phyloP scores from a whole-genome alignment of 148 eudicot species.

The Rheum nobile region DNA sequence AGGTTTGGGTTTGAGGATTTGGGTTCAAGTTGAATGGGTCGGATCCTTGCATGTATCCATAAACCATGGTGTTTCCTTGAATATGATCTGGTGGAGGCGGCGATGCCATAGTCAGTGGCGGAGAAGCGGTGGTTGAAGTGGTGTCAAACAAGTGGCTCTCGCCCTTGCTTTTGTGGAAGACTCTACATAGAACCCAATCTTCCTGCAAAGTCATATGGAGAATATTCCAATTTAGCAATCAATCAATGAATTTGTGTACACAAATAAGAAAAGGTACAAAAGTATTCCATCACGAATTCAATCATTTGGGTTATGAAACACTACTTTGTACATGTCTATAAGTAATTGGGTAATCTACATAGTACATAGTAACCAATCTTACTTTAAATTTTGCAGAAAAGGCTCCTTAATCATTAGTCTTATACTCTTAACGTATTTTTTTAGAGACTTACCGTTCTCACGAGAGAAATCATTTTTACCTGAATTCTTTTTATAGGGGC shows the following conservation, averaged over 20 bases:
- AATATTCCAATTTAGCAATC: neutral
- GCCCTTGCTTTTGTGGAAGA: slow-evolving; percentile 61
- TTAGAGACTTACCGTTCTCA: too few species aligned
- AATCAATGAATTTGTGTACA: neutral
- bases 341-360: neutral
- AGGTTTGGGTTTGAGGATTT: neutral
- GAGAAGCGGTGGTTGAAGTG: slow-evolving; percentile 15
- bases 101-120: slow-evolving; percentile 13
- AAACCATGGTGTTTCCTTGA: neutral
- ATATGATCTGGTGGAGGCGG: neutral
- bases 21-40: neutral
- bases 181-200: slow-evolving; percentile 96
- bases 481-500: too few species aligned
- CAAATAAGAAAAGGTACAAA: too few species aligned
- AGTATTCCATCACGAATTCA: neutral
- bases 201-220: slow-evolving; percentile 35
- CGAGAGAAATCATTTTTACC: too few species aligned
- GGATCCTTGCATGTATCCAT: neutral
- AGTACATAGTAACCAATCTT: too few species aligned
- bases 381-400: too few species aligned
- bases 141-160: slow-evolving; percentile 21
- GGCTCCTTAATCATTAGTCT: too few species aligned
- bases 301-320: neutral
- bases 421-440: too few species aligned
- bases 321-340: too few species aligned